phyloP scores from a whole-genome alignment of 306 rosid species.

The Medicago lupulina region DNA sequence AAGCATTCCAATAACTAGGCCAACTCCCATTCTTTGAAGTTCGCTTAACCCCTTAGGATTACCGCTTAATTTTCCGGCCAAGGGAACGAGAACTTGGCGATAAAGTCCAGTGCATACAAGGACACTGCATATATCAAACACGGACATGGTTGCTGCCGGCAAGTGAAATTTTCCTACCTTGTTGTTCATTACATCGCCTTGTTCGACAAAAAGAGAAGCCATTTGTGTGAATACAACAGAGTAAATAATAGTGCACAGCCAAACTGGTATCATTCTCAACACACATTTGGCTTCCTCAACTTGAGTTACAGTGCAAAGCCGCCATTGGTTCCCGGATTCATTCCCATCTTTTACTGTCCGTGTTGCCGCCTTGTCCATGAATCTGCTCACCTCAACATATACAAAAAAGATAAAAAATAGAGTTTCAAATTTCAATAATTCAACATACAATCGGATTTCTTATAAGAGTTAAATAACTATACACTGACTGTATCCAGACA shows the following conservation, averaged over 20 bases:
- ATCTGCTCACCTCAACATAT: slow-evolving; percentile 47
- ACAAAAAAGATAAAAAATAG: not conserved
- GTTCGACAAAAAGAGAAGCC: slow-evolving; percentile 74
- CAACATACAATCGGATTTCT: not conserved
- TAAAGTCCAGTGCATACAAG: slow-evolving; percentile 55
- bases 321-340: slow-evolving; percentile 47
- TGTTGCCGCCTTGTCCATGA: slow-evolving; percentile 70
- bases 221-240: slow-evolving; percentile 70
- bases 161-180: slow-evolving; percentile 45
- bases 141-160: slow-evolving; percentile 74
- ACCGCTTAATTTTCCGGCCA: slow-evolving; percentile 46
- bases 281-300: slow-evolving; percentile 77
- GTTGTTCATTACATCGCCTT: slow-evolving; percentile 66
- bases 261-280: slow-evolving; percentile 61
- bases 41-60: slow-evolving; percentile 57
- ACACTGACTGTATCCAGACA: not conserved
- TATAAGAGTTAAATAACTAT: not conserved
- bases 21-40: slow-evolving; percentile 71
- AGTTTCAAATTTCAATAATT: slow-evolving; percentile 27
- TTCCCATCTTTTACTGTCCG: slow-evolving; percentile 26
- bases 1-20: slow-evolving; percentile 60
- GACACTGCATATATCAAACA: slow-evolving; percentile 61
- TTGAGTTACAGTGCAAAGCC: slow-evolving; percentile 66
- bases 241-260: slow-evolving; percentile 70
- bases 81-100: slow-evolving; percentile 53